phyloP scores from a whole-genome alignment of 2,329 filamentous ascomycete genomes.

The Berkeleyomyces basicola region DNA sequence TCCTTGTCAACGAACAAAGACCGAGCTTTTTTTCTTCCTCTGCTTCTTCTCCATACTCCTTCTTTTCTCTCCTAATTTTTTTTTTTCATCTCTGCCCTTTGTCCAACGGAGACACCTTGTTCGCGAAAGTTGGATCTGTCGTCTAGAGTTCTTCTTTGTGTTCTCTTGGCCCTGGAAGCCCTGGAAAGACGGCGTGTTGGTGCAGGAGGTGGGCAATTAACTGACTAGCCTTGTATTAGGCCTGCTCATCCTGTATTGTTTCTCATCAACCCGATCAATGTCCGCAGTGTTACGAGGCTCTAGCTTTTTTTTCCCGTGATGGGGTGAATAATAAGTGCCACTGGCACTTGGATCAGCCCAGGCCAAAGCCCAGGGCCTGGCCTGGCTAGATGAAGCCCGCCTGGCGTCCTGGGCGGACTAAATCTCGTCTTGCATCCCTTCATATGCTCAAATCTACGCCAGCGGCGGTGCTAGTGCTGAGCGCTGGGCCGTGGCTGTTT shows the following conservation, averaged over 20 bases:
- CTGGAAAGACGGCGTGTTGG: background rate
- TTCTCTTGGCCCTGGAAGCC: background rate
- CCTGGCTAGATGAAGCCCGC: background rate
- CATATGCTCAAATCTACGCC: no score
- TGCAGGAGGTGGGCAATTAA: background rate
- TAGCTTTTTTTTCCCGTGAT: no score
- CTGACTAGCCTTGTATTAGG: background rate
- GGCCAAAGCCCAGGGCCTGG: background rate
- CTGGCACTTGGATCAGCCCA: no score
- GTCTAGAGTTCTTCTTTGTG: background rate
- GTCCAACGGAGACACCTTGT: background rate
- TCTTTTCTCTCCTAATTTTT: background rate
- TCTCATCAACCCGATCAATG: no score
- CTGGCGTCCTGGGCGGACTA: background rate
- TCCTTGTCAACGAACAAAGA: background rate
- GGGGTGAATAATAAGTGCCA: no score
- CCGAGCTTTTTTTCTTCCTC: background rate
- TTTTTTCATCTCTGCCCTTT: background rate
- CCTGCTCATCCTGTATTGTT: no score
- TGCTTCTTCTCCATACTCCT: background rate
- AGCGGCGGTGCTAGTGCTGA: background rate
- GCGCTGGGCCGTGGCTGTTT: background rate
- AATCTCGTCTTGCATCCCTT: background rate
- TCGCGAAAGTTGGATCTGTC: background rate
- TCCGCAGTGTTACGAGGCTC: no score